phyloP scores from a whole-genome alignment of 2,329 filamentous ascomycete species.

The Hypocreales sp. region DNA sequence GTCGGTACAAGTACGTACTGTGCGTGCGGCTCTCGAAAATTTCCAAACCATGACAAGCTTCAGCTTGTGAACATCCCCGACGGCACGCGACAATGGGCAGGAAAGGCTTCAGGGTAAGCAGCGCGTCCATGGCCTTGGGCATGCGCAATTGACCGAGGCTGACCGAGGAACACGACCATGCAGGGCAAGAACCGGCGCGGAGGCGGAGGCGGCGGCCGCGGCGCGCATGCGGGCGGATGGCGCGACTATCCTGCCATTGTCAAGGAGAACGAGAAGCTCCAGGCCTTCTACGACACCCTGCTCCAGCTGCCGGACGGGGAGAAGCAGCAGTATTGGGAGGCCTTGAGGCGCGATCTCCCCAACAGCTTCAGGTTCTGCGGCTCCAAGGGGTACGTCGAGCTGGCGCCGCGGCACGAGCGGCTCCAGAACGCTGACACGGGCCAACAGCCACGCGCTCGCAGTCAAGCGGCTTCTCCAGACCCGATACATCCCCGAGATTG shows the following conservation, averaged over 20 bases:
- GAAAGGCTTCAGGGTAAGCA: conserved; percentile 19
- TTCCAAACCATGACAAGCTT: too few relatives aligned
- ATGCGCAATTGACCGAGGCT: conserved; percentile 3
- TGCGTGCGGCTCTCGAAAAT: too few relatives aligned
- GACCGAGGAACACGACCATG: conserved; percentile 2
- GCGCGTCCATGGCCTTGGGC: background rate
- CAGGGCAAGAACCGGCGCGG: conserved; percentile 22
- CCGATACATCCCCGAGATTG: conserved; percentile 82
- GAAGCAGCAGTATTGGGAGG: conserved; percentile 67
- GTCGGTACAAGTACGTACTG: too few relatives aligned
- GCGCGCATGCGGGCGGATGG: conserved; percentile 11
- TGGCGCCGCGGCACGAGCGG: background rate
- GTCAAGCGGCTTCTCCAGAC: conserved; percentile 81
- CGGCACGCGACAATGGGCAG: conserved; percentile 2
- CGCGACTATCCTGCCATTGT: conserved; percentile 30
- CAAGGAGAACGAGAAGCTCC: conserved; percentile 72
- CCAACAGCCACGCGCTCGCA: conserved; percentile 64
- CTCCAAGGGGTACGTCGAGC: conserved; percentile 57
- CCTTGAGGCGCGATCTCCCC: conserved; percentile 70
- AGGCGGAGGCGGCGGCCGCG: conserved; percentile 17
- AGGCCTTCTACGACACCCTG: conserved; percentile 72
- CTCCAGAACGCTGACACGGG: conserved; percentile 4
- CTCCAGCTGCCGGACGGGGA: conserved; percentile 66
- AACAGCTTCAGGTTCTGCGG: conserved; percentile 98
- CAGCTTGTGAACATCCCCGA: too few relatives aligned